Percentiles rank a stretch among this genome's conserved stretches.
Evolutionary conservation across 257 asterid genomes (phyloP).

Genomic region (Parsonsia alboflavescens): DNA sequence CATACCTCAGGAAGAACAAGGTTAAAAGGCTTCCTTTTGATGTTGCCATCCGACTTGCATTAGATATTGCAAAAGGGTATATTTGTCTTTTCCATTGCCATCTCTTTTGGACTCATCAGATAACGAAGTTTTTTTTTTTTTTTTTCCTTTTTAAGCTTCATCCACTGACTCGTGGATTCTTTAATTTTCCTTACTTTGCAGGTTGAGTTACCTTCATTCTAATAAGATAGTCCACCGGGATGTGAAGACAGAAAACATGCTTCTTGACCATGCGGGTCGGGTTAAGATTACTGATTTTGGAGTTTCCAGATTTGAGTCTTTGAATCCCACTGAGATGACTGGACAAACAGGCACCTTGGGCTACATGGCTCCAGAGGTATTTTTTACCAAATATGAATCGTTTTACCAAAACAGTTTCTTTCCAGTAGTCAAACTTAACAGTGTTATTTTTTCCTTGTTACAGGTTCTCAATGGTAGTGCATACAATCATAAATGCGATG

Average conservation of each 20-base stretch:
- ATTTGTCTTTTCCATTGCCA: neutral
- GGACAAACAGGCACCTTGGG: constrained; percentile 12
- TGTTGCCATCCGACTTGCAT: constrained; percentile 11
- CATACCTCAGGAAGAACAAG: constrained; percentile 10
- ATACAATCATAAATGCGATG: constrained; percentile 29
- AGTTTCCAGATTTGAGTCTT: constrained; percentile 16
- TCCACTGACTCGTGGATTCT: neutral
- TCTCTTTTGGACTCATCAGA: neutral
- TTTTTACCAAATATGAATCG: no score
- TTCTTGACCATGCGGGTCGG: neutral
- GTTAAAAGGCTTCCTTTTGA: constrained; percentile 5
- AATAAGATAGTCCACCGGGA: constrained; percentile 27
- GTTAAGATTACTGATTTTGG: constrained; percentile 29
- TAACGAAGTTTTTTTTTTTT: neutral
- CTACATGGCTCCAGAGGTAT: constrained; percentile 33
- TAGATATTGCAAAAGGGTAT: constrained; percentile 29
- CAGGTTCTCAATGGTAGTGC: neutral
- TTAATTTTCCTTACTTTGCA: neutral
- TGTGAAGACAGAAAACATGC: constrained; percentile 22
- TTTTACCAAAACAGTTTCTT: no score
- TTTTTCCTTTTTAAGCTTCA: neutral
- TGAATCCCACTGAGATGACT: constrained; percentile 12
- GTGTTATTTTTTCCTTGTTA: no score
- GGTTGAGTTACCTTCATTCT: constrained; percentile 26
- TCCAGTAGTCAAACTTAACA: no score